Base-by-base conservation (phyloP, 805 yeast genomes). In the Monosporozyma yasuniensis region DNA sequence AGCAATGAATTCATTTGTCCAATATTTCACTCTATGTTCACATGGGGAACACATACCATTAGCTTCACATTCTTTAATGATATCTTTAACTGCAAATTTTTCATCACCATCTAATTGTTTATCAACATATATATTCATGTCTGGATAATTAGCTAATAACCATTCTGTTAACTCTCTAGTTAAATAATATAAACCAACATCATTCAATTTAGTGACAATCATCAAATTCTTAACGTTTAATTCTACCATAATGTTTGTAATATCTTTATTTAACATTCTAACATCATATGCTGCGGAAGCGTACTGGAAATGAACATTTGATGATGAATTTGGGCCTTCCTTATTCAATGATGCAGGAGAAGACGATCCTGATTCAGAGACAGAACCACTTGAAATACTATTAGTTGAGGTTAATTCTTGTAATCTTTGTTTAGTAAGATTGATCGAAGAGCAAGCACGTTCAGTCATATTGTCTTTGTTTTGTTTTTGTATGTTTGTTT, bases 161-260 rank as follows among this genome's bases (percentile, higher is more conserved):
- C 93, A 89, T 58, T 80, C 87, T 1, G 87, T 82, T 55, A 89
- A 71, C 59, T 86, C 93, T 50, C 91, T 73, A 0, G 96, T 86
- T 44, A 87, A 69, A 59, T 79, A 81, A 6, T 85, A 80, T 47
- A 89, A 69, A 6, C 88, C 81, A 57, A 84, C 82, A 63, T 89
- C 96, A 49, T 95, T 74, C 1, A 95, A 93, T 65, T 88, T 88
- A n/a, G 96, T 88, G 18, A 89, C 89, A 12, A 88, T 79, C 80
- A 88, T 75, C 18, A 88, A 79, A 16, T 86, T 79, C 43, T 76
- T 75, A 18, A 85, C 81, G 49, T 83, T 82, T 19, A 88, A 66
- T 57, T 81, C 81, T 25, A 88, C 80, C 3, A 85, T 83, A 3
- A 90, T 86, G 55, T 79, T 79, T 48, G 80, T 74, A 37, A 86